Base-by-base conservation (phyloP, 768 basidiomycete species). In the Dictyophora rubrovolvata region DNA sequence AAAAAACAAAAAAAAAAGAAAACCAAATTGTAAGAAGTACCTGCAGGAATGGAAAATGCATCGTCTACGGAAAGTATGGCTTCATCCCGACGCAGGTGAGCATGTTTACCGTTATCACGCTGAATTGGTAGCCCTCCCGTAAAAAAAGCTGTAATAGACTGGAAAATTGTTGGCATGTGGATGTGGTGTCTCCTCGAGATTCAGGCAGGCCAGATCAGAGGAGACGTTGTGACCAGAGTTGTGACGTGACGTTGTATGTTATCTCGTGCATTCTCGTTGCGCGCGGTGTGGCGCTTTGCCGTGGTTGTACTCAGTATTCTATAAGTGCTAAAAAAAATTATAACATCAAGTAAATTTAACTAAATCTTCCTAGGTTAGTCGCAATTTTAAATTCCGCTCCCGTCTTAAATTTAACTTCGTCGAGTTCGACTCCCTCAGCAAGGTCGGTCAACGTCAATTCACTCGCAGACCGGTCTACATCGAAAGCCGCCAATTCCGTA, bases 401-500 rank as follows among this genome's bases (percentile, higher is more conserved):
- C 2, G 94, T 97, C 80, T 92, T 93, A 21, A 82, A 81, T 70
- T 75, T 82, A 47, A 96, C 84, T 67, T 94, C 90, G 23, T 92
- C 90, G 54, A 95, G 67, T 0, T 83, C 84, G 23, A 86, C 83
- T 1, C 93, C 93, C 62, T 86, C 82, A n/a, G 89, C 90, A 49
- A 93, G 65, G 70, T 96, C 94, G 49, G 77, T 82, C 67, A 97
- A 73, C 55, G 79, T 81, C 71, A 97, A 74, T 64, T 76, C 77
- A 16, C 92, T 89, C 48, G 77, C 80, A 54, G 72, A 72, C 49
- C 93, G 78, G 72, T 97, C 87, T 37, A 96, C 89, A 51, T 88
- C 79, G 71, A 97, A 97, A 33, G 93, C 92, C 17, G 84, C 87
- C 20, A 96, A 80, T 67, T 97, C 94, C 0, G 94, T 96, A 72